Conservation (phyloP, 495 filamentous ascomycete species). For the Zalerion maritima region DNA sequence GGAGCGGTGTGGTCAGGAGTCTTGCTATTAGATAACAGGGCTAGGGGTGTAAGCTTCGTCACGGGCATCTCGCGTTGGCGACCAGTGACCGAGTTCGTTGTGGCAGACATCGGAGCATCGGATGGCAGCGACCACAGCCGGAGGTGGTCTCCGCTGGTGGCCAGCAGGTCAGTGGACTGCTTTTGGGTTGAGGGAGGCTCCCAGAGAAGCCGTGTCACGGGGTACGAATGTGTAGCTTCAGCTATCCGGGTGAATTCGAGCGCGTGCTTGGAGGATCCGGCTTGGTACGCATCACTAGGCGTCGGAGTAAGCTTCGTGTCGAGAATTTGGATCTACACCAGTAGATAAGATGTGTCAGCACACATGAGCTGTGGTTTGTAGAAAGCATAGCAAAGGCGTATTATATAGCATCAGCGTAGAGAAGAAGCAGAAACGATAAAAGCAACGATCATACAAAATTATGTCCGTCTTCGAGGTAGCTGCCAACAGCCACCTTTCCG, state of each 20-base stretch:
- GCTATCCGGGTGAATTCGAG: constrained; percentile 91
- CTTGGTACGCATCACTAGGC: constrained; percentile 51
- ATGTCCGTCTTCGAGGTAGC: constrained; percentile 93
- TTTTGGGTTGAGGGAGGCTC: constrained; percentile 96
- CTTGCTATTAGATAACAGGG: constrained; percentile 91
- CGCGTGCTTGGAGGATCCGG: constrained; percentile 54
- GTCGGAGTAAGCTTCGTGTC: constrained; percentile 69
- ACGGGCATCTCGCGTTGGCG: constrained; percentile 49
- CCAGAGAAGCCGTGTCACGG: constrained; percentile 92
- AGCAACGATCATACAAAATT: constrained; percentile 59
- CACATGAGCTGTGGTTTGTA: neutral
- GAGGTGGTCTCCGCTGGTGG: constrained; percentile 92
- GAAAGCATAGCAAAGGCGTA: constrained; percentile 9
- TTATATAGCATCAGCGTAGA: neutral
- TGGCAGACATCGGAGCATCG: constrained; percentile 35
- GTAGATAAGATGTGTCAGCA: constrained; percentile 1
- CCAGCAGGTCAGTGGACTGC: constrained; percentile 86
- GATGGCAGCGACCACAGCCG: constrained; percentile 77
- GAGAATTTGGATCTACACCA: constrained; percentile 81
- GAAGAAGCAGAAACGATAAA: neutral
- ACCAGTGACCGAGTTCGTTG: constrained; percentile 60
- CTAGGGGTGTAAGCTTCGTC: constrained; percentile 85
- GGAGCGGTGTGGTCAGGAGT: constrained; percentile 96
- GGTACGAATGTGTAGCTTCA: constrained; percentile 95
- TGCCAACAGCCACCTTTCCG: constrained; percentile 87